Base-by-base conservation (phyloP, 768 basidiomycete species). In the Trametes cingulata region DNA sequence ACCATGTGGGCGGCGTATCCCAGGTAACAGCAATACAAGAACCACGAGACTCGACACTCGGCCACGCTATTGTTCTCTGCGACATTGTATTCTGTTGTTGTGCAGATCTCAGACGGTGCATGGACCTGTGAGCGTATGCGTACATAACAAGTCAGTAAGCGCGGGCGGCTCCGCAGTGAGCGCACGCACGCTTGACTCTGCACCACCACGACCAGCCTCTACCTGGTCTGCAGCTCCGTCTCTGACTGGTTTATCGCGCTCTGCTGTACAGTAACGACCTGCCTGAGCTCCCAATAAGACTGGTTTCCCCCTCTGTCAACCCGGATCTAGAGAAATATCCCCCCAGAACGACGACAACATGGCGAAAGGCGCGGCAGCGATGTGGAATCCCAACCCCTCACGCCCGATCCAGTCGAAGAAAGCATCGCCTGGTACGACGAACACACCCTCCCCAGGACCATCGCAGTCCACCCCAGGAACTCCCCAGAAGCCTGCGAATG, bases 341-440 rank as follows among this genome's bases (percentile, higher is more conserved):
- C 27, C 25, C 29, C 51, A 37, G 20, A 17, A 22, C 35, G 37
- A 53, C 17, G 24, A 41, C 54, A 43, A 40, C 24, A 60, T 61
- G 58, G 56, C 63, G 29, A 64, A 64, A 53, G 59, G 63, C 52
- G 53, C 53, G 8, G 54, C 43, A 1, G 47, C 61, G 25, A 80
- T 89, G 62, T 87, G 88, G 56, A 86, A 88, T 65, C 87, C 86
- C 55, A 87, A 86, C 77, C 62, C 62, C 13, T 88, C 86, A 76
- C 79, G 77, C 64, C 71, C 78, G 24, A 71, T 76, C 56, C 71
- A 73, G 60, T 68, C 74, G 42, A 70, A 73, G 49, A 48, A 54
- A 20, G 56, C 39, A 40, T 42, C 61, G 25, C 40, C 52, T 13
- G 36, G 40, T 17, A 20, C 59, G 22, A 27, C 59, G 36, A 48